Percentiles rank a stretch among this genome's conserved stretches.
These are phyloP conservation scores for Amylostereum chailletii DNA, from an alignment of 1,284 basidiomycete genomes.

Conservation along the genomic window DNA sequence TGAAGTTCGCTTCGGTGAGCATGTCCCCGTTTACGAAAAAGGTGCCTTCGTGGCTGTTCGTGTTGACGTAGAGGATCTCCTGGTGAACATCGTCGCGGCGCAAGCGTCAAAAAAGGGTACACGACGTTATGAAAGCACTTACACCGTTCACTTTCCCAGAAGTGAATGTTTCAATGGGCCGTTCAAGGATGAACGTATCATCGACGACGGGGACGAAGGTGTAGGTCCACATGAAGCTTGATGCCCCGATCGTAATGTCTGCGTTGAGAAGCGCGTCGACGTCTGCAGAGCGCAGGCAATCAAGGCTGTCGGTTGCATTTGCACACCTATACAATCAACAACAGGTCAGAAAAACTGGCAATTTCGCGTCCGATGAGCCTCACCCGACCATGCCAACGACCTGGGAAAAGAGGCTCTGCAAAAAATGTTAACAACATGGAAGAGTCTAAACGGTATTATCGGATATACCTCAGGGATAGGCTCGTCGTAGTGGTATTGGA, in stretches of 20 bases:
- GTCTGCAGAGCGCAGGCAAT: constrained; percentile 2
- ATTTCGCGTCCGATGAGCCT: not conserved
- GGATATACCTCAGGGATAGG: constrained; percentile 9
- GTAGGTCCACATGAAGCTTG: constrained; percentile 3
- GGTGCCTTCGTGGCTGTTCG: constrained; percentile 9
- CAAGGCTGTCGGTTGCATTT: not conserved
- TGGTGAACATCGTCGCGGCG: not conserved
- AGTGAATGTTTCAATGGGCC: constrained; percentile 3
- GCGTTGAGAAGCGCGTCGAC: not conserved
- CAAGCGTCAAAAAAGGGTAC: not conserved
- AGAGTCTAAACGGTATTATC: no score
- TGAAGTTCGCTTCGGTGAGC: not conserved
- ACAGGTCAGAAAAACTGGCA: no score
- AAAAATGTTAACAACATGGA: not conserved
- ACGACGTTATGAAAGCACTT: not conserved
- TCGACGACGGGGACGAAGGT: constrained; percentile 5
- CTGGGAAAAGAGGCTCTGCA: not conserved
- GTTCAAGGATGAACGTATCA: constrained; percentile 4
- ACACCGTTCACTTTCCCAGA: constrained; percentile 1
- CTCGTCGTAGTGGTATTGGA: constrained; percentile 13
- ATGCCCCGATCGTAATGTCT: not conserved
- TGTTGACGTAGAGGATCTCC: constrained; percentile 5
- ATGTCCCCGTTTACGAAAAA: constrained; percentile 3
- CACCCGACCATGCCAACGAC: not conserved
- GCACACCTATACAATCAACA: no score